Base-by-base conservation (phyloP, 352 stramenopile species). In the Thraustochytrium sp. region DNA sequence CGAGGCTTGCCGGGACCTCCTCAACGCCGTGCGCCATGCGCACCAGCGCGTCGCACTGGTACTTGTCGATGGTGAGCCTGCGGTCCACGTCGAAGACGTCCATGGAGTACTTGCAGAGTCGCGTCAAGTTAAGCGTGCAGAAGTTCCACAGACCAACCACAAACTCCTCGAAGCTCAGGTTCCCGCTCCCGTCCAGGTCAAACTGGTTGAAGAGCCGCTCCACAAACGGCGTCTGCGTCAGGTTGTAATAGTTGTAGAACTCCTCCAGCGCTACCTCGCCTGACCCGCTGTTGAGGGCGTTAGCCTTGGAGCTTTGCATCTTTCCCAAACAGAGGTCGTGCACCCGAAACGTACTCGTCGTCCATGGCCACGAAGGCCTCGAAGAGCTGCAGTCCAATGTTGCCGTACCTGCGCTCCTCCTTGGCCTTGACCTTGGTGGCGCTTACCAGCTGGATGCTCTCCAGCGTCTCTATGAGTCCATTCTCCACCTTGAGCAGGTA, bases 61-160 rank as follows among this genome's bases (percentile, higher is more conserved):
- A 82, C 38, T 82, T 78, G 51, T 82, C 34, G 11, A 82, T 82
- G 13, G 53, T 82, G 0, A 26, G 29, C 5, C 1, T 18, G 74
- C 55, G 9, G 51, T 82, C 74, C 5, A 82, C 9, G 38, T 82
- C 74, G 38, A 82, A 82, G 11, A 82, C 26, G 55, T 73, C 49
- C 21, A 73, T 48, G 18, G 51, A 0, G 42, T 68, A 82, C 40
- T 82, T 55, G 74, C 74, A 82, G 8, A 82, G 16, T 0, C 49
- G 18, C 26, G 31, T 54, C 18, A 44, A 37, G 29, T 40, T 73
- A 21, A 82, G 51, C 40, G 74, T 82, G 18, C 42, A 82, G 21
- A 82, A 51, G 74, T 82, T 82, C 74, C 74, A 82, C 2, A 82
- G 9, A 26, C 74, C 74, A 9, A 82, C 53, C n/a, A 82, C 31